Base-by-base conservation (phyloP, 169 alveolate species). In the Toxoplasma gondii region DNA sequence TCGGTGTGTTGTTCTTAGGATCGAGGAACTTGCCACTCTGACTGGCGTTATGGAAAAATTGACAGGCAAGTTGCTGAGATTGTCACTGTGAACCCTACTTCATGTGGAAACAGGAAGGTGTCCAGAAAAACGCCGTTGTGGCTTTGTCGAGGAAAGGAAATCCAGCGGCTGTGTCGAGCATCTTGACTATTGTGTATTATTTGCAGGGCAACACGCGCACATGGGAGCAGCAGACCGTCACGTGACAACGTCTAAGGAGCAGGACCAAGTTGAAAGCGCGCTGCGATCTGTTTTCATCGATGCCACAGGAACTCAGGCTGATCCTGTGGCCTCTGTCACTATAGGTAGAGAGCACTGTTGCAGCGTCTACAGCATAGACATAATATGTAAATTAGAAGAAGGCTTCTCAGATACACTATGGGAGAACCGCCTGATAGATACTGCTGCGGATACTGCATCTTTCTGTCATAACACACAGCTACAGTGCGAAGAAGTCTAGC, bases 321-420 rank as follows among this genome's bases (percentile, higher is more conserved):
- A 31, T 44, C 45, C 39, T 34, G 34, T 34, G 27, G 39, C 4
- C 29, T 38, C 53, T 78, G 24, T 2, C 34, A 31, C 22, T 22
- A 31, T 78, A 12, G 27, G 41, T 12, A 39, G 53, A 27, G 87
- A 78, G 34, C 53, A 78, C 9, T 39, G 45, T n/a, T 78, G 87
- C 24, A 78, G 53, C 34, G 87, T 78, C 29, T 78, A 78, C 45
- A 78, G 53, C 34, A 78, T 78, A 34, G 87, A 78, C 87, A 39
- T 78, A 27, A 39, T n/a, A 31, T 78, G 87, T 39, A 78, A 12
- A 44, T 39, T 39, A 27, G 39, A 70, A 36, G 39, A 17, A 36
- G 83, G 34, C 27, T 17, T 31, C 16, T 36, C 58, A 49, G 58
- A 49, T 49, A 49, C 22, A 17, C 12, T 49, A 17, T 49, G 58